Base-by-base conservation (phyloP, 2,329 filamentous ascomycete species). In the Aspergillus sp. region DNA sequence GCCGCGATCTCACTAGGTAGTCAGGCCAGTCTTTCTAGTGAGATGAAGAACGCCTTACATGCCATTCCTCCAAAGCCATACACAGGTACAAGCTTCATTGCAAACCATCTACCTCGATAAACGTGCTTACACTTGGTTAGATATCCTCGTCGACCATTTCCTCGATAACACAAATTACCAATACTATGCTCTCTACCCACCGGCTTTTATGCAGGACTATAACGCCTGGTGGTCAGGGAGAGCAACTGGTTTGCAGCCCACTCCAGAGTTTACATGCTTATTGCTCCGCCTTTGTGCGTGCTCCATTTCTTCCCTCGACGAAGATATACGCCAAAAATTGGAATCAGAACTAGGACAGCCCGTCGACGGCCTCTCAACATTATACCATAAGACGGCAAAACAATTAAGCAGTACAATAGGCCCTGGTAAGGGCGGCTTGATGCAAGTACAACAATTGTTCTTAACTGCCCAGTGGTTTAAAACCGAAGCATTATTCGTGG, bases 381-480 rank as follows among this genome's bases (percentile, higher is more conserved):
- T 73, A 4, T 76, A 80, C 60, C 73, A 79, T 37, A 60, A 65
- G 43, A 73, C 78, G 6, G 79, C 79, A 9, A 75, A 77, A 47
- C 73, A 75, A 56, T 65, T 82, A 9, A 78, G 76, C 56, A 65
- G 68, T 35, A 76, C 70, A 21, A 78, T 82, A 40, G 52, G 72
- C 3, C 75, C 78, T 1, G 78, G 79, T 0, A 74, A 74, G 51
- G 78, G 77, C 1, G 75, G 78, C 3, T 64, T 82, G 6, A 66
- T 72, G 37, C 77, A 81, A 15, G 76, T 82, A 2, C 80, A 82
- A 62, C 80, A 82, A 62, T 68, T 79, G n/a, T 81, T 82, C 54
- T 60, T 82, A 3, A 78, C 74, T 21, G 74, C 76, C 2, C 70
- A 72, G 21, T 82, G 79, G 79, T 76, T 75, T 44, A 82, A 81